These are phyloP conservation scores for Ilyonectria destructans DNA, from an alignment of 2,329 filamentous ascomycete genomes.

Conservation along the genomic window DNA sequence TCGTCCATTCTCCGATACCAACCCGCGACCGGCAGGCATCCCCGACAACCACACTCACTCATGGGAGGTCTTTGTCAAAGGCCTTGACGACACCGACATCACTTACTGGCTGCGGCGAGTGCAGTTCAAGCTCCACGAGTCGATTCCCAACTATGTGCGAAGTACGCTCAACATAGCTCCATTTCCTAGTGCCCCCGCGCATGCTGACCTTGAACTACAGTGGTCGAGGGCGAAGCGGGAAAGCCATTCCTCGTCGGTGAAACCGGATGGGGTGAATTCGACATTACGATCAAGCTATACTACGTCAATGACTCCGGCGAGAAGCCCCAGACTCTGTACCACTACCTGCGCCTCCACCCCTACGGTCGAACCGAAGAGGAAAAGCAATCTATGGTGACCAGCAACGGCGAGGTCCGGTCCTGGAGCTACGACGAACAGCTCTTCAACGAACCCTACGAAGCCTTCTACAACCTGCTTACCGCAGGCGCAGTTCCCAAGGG, in stretches of 20 bases:
- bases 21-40: constrained; percentile 82
- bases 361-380: constrained; percentile 88
- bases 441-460: constrained; percentile 97
- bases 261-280: constrained; percentile 98
- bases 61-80: constrained; percentile 95
- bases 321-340: constrained; percentile 96
- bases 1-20: constrained; percentile 83
- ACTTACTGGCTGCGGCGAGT: constrained; percentile 97
- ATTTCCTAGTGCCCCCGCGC: not conserved
- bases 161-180: constrained; percentile 64
- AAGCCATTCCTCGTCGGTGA: constrained; percentile 87
- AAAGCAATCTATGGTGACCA: constrained; percentile 72
- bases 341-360: constrained; percentile 91
- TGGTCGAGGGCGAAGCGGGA: constrained; percentile 80
- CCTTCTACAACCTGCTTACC: constrained; percentile 91
- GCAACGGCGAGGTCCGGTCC: constrained; percentile 77
- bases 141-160: constrained; percentile 91
- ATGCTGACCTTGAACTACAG: constrained; percentile 52
- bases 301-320: constrained; percentile 91
- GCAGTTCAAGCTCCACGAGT: constrained; percentile 98
- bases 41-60: constrained; percentile 96
- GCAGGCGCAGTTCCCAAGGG: constrained; percentile 74
- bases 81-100: constrained; percentile 90
- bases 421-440: constrained; percentile 95
- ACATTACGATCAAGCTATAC: constrained; percentile 95